phyloP scores from a whole-genome alignment of 306 rosid species.

The Malus sylvestris region DNA sequence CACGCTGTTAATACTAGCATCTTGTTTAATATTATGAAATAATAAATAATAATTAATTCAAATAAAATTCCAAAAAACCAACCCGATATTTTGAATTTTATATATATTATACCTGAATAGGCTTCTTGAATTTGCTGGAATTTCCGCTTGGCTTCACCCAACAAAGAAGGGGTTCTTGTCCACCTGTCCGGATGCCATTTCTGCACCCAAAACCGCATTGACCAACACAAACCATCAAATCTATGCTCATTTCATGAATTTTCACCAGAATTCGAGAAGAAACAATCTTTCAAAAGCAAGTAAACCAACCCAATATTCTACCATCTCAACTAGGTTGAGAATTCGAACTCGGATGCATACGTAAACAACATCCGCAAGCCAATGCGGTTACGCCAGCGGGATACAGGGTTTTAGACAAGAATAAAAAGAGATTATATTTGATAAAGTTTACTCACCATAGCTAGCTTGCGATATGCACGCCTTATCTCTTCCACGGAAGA shows the following conservation, averaged over 20 bases:
- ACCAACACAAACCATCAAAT: not conserved
- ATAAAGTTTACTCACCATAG: constrained; percentile 37
- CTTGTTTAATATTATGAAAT: not conserved
- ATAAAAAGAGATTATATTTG: not conserved
- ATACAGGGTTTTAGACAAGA: too few relatives aligned
- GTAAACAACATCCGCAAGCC: not conserved
- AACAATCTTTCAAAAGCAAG: not conserved
- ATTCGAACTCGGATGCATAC: not conserved
- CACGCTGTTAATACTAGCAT: not conserved
- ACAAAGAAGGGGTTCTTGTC: constrained; percentile 46
- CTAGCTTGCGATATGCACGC: constrained; percentile 76
- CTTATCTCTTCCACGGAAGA: constrained; percentile 56
- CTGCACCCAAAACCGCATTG: constrained; percentile 22
- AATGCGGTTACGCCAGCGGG: not conserved
- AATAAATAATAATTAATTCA: not conserved
- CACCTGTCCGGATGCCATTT: constrained; percentile 89
- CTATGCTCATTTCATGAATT: not conserved
- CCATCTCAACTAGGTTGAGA: not conserved
- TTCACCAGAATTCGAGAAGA: not conserved
- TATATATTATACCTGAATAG: constrained; percentile 44
- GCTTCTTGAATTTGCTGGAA: constrained; percentile 86
- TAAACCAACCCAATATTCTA: not conserved
- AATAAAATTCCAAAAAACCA: not conserved
- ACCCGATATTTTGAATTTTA: not conserved
- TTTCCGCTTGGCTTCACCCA: constrained; percentile 51